Percentiles rank a stretch among this genome's conserved stretches.
Conservation (phyloP, 768 basidiomycete genomes). For the Tulasnella sp. region DNA sequence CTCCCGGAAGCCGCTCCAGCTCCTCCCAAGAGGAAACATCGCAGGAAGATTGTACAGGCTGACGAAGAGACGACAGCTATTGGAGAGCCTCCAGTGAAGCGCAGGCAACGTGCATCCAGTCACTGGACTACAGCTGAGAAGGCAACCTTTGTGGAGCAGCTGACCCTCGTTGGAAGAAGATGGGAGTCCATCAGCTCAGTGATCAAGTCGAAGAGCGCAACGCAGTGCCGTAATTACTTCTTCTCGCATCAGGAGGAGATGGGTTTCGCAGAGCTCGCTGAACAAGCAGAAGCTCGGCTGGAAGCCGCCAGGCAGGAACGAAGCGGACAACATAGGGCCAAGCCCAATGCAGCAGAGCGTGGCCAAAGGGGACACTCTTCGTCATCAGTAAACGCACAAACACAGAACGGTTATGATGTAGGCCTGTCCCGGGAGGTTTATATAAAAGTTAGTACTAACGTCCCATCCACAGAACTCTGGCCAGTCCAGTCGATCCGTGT, state of each 20-base stretch:
- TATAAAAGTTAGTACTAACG: too few species aligned
- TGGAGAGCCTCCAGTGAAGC: background rate
- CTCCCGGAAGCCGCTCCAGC: too few species aligned
- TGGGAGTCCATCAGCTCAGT: conserved; percentile 3
- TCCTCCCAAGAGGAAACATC: background rate
- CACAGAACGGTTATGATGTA: too few species aligned
- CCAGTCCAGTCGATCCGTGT: too few species aligned
- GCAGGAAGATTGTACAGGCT: background rate
- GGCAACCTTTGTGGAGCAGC: conserved; percentile 4
- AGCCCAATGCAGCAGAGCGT: too few species aligned
- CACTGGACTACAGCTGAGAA: conserved; percentile 11
- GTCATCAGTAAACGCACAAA: too few species aligned
- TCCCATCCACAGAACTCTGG: too few species aligned
- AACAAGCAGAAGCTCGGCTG: background rate
- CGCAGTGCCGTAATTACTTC: conserved; percentile 13
- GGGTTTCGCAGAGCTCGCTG: conserved; percentile 1
- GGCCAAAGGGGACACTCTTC: too few species aligned
- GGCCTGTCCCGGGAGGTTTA: too few species aligned
- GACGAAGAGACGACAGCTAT: background rate
- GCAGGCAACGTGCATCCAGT: conserved; percentile 5
- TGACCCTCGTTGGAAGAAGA: background rate
- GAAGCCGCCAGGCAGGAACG: too few species aligned
- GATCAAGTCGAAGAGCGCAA: conserved; percentile 4
- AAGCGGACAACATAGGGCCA: too few species aligned
- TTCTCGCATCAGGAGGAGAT: background rate